Percentiles rank a stretch among this genome's conserved stretches.
These are phyloP conservation scores for Didymella arachidicola DNA, from an alignment of 2,329 filamentous ascomycete species.

Conservation along the genomic window DNA sequence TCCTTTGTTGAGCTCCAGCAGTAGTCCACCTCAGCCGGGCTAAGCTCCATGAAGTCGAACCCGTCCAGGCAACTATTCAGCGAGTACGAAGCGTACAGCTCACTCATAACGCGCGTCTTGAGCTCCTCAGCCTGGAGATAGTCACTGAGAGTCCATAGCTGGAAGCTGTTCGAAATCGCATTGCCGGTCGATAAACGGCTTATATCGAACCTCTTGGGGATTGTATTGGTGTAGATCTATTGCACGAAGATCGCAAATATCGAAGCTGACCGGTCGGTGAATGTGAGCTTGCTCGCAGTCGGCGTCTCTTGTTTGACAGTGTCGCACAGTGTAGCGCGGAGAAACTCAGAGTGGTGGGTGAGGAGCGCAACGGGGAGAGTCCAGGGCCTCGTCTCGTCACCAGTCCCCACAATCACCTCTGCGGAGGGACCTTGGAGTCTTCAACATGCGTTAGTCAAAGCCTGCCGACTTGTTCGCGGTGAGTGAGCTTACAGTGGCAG, in stretches of 20 bases:
- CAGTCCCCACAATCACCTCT: neutral
- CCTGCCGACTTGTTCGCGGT: too few relatives aligned
- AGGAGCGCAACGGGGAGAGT: neutral
- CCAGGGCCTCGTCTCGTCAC: neutral
- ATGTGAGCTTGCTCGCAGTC: neutral
- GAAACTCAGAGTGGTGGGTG: neutral
- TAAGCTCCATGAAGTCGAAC: too few relatives aligned
- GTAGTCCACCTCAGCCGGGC: too few relatives aligned
- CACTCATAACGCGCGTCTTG: too few relatives aligned
- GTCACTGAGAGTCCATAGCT: too few relatives aligned
- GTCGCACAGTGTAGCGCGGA: neutral
- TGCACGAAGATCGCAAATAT: neutral
- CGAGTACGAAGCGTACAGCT: too few relatives aligned
- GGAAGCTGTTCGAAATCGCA: too few relatives aligned
- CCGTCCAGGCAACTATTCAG: too few relatives aligned
- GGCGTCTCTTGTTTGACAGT: neutral
- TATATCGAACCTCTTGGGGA: neutral
- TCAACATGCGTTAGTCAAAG: neutral
- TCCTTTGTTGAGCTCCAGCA: too few relatives aligned
- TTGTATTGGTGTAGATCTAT: neutral
- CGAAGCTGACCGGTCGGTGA: neutral
- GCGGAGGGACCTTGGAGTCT: neutral
- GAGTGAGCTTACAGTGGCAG: neutral
- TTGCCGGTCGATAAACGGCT: too few relatives aligned
- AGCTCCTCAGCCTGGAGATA: too few relatives aligned